Evolutionary conservation across 306 rosid species (phyloP), one percentile per base, ranked within the genome.

Genomic region (Elaeagnus macrophylla): DNA sequence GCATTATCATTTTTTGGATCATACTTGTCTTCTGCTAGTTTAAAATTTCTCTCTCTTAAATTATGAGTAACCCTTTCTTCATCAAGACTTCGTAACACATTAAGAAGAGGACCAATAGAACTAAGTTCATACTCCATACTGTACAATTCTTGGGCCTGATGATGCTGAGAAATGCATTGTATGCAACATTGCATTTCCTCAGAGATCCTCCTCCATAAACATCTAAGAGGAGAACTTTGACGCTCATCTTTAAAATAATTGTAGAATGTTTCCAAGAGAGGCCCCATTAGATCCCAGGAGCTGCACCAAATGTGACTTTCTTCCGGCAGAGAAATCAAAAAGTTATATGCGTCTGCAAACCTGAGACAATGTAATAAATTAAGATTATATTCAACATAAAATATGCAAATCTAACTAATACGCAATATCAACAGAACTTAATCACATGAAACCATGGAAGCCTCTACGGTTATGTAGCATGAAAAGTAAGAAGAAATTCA

Each of bases 261-360:
- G 82, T 83, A 90, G 72, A 90, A 90, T 5, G 97, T 86, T 77
- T 90, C 97, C 59, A 90, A 62, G 61, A 90, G 89, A 46, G 95
- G 97, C 35, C 84, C 90, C 95, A 90, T 90, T 67, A 90, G 43
- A 53, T 90, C 97, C 91, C 85, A 80, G 9, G 70, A 72, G 54
- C 77, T 94, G 77, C 97, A 90, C 97, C 97, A 90, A 56, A 90
- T 76, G 72, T 90, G 97, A 69, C 61, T 72, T 41, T 82, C 89
- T 66, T 56, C 47, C 1, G 94, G 85, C 77, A 86, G 67, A 67
- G 65, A 64, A 37, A 83, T 84, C 73, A 90, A 74, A 61, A 73
- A 80, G 50, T 63, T 73, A 70, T 81, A 90, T 17, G 95, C 84
- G 51, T 86, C 94, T 45, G 86, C 80, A 74, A 90, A 90, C 97